phyloP scores from a whole-genome alignment of 805 yeast species.

The Kodamaea neixiangensis region DNA sequence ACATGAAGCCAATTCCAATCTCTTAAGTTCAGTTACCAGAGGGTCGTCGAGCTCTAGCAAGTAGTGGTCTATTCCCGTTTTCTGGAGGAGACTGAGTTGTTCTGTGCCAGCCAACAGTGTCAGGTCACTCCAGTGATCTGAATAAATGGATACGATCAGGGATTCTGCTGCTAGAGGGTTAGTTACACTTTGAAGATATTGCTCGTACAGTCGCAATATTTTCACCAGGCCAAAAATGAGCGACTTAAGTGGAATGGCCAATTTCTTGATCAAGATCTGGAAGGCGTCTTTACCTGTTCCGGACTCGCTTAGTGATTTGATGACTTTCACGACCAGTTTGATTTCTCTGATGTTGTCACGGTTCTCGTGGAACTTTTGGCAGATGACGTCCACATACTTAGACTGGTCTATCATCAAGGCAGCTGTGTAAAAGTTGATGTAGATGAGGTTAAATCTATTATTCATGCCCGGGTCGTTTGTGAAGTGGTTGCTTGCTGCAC shows the following conservation, averaged over 20 bases:
- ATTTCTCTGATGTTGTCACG: conserved; percentile 27
- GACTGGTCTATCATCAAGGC: conserved; percentile 39
- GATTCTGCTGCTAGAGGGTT: conserved; percentile 11
- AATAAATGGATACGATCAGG: conserved; percentile 16
- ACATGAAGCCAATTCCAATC: background rate
- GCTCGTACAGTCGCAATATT: conserved; percentile 24
- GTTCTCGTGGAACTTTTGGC: conserved; percentile 23
- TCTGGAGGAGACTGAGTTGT: conserved; percentile 7
- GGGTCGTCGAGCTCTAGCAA: conserved; percentile 1
- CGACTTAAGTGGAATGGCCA: conserved; percentile 26
- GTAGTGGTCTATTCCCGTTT: conserved; percentile 9
- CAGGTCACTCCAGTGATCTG: conserved; percentile 13
- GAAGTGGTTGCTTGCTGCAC: conserved; percentile 9
- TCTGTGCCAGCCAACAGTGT: conserved; percentile 10
- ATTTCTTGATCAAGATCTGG: conserved; percentile 22
- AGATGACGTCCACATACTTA: conserved; percentile 27
- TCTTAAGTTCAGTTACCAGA: background rate
- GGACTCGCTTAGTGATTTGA: conserved; percentile 32
- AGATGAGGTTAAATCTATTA: conserved; percentile 23
- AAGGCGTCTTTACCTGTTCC: conserved; percentile 23
- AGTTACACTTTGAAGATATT: conserved; percentile 6
- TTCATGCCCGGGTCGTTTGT: conserved; percentile 15
- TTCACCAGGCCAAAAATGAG: conserved; percentile 29
- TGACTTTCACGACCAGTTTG: conserved; percentile 28
- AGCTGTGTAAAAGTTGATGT: conserved; percentile 33